Conservation (phyloP, 495 filamentous ascomycete genomes). For the Podospora comata region DNA sequence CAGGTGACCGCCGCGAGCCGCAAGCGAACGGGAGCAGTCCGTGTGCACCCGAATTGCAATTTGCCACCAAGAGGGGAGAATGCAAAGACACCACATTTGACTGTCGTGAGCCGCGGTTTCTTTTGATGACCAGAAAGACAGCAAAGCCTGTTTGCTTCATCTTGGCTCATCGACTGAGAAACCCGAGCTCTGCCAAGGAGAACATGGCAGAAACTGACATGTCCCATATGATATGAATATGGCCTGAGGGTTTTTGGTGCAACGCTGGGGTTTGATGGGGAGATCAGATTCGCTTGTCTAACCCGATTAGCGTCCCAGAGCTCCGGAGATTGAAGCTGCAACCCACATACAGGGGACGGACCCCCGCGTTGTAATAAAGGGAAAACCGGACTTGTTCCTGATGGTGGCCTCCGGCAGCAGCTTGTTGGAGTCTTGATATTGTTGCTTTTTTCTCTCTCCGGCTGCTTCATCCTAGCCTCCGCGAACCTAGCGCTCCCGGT, state of each 20-base stretch:
- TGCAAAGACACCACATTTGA: background rate
- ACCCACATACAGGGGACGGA: background rate
- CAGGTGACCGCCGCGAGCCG: constrained; percentile 1
- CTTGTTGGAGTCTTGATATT: background rate
- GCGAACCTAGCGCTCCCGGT: constrained; percentile 8
- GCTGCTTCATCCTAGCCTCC: constrained; percentile 14
- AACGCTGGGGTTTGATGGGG: constrained; percentile 4
- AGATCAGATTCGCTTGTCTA: background rate
- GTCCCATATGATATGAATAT: background rate
- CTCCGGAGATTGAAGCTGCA: background rate
- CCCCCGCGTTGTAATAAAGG: background rate
- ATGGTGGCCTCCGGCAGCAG: background rate
- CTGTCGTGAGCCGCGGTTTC: background rate
- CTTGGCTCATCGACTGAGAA: background rate
- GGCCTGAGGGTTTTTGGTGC: background rate
- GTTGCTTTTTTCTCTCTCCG: constrained; percentile 7
- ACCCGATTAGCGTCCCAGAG: constrained; percentile 6
- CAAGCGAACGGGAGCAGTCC: constrained; percentile 4
- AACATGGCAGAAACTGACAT: background rate
- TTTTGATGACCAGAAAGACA: background rate
- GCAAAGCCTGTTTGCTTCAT: background rate
- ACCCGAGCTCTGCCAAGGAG: too few relatives aligned
- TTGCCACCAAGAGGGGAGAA: constrained; percentile 10
- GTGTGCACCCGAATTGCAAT: constrained; percentile 6
- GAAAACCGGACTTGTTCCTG: background rate